Evolutionary conservation across 1,284 basidiomycete genomes (phyloP), one percentile per base, ranked within the genome.

Genomic region (Tylopilus orsonianus): DNA sequence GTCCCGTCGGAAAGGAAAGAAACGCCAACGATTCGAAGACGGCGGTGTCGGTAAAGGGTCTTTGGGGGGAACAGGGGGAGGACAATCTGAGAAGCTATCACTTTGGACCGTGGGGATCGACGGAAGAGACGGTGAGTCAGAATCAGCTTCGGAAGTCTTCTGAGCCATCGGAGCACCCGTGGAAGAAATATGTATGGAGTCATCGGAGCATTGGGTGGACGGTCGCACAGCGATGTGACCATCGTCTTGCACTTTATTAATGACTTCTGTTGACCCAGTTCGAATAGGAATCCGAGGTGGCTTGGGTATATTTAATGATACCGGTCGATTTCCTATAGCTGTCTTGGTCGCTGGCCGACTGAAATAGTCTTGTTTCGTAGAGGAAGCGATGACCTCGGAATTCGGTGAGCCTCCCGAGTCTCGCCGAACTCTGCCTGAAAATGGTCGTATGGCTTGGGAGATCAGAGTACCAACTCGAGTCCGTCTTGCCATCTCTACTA

Each of bases 381-480:
- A 49, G 36, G 39, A 50, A 41, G 29, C 46, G 43, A 24, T 41
- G 29, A 46, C 26, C 26, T 60, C 64, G 32, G 65, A 66, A 41
- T 67, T 67, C 8, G 62, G 49, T 6, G 75, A 75, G 30, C 62
- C 60, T 35, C 63, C 59, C 3, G 76, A 74, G 41, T 75, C 75
- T 46, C 69, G 64, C 4, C 76, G 71, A 47, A 59, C 59, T 38
- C 77, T 74, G 8, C 62, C 53, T 24, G 74, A 71, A 24, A 75
- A 67, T 2, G 80, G 75, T 2, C 79, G 71, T 40, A 84, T 73
- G 3, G 81, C 77, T 47, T 80, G 75, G 9, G 69, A 71, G 41
- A 85, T 70, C 41, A 85, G 68, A 43, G 77, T 75, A 22, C 76
- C 72, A 47, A 85, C 73, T 32, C 76, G 71, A 14, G 66, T 75